phyloP scores from a whole-genome alignment of 495 filamentous ascomycete genomes.

The Penicillium steckii region DNA sequence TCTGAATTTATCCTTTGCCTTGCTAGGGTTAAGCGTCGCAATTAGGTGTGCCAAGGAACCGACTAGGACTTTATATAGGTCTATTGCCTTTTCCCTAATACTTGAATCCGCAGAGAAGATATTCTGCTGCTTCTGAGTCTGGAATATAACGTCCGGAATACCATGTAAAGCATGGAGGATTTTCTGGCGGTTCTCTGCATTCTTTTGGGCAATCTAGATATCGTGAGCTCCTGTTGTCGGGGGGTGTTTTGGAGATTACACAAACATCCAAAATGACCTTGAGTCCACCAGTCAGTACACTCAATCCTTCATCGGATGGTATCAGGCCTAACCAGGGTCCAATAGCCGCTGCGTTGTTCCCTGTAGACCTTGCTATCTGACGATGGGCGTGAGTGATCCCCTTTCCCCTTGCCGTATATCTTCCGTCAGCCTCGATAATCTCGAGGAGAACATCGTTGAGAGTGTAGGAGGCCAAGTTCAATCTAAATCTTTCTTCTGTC shows the following conservation, averaged over 20 bases:
- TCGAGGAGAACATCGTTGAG: not conserved
- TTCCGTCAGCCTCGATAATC: not conserved
- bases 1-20: not conserved
- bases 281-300: not conserved
- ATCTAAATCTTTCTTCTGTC: not conserved
- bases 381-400: not conserved
- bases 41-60: not conserved
- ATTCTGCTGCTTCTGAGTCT: not conserved
- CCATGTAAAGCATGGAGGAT: not conserved
- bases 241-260: no score
- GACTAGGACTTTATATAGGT: not conserved
- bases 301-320: not conserved
- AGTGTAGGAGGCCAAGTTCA: not conserved
- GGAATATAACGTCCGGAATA: not conserved
- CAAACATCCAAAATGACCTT: not conserved
- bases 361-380: not conserved
- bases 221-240: no score
- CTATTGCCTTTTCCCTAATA: not conserved
- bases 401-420: not conserved
- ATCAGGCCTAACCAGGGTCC: not conserved
- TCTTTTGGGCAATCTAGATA: not conserved
- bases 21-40: not conserved
- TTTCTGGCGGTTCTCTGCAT: not conserved
- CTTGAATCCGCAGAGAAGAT: not conserved
- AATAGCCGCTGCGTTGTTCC: not conserved